Conservation (phyloP, 2,329 filamentous ascomycete species). For the Aspergillus vadensis region DNA sequence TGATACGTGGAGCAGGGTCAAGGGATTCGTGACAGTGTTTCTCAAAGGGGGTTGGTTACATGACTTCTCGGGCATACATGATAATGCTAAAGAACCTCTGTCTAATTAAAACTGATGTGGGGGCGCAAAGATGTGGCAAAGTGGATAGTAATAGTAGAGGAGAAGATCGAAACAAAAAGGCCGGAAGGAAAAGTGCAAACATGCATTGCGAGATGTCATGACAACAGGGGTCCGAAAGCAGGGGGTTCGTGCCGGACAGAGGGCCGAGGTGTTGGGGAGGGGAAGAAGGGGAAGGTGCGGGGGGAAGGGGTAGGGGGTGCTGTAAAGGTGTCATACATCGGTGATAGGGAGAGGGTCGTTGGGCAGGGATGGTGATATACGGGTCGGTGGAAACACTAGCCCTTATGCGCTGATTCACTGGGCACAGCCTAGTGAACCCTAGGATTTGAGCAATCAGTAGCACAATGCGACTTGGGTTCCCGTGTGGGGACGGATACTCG, state of each 20-base stretch:
- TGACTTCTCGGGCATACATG: slow-evolving; percentile 47
- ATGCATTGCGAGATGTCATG: slow-evolving; percentile 23
- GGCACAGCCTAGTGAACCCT: background rate
- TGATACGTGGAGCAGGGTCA: slow-evolving; percentile 20
- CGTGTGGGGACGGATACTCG: slow-evolving; percentile 11
- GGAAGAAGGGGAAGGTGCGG: background rate
- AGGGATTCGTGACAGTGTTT: slow-evolving; percentile 37
- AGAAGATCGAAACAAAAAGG: slow-evolving; percentile 15
- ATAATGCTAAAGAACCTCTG: slow-evolving; percentile 39
- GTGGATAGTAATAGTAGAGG: slow-evolving; percentile 18
- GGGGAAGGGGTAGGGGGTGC: slow-evolving; percentile 9
- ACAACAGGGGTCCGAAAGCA: slow-evolving; percentile 24
- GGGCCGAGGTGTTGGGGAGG: slow-evolving; percentile 7
- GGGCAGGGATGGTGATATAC: background rate
- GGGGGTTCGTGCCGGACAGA: slow-evolving; percentile 8
- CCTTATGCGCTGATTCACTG: background rate
- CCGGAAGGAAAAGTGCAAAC: slow-evolving; percentile 16
- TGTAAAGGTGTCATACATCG: slow-evolving; percentile 1
- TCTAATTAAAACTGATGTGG: slow-evolving; percentile 41
- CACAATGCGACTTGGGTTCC: slow-evolving; percentile 10
- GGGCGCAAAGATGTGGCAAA: slow-evolving; percentile 10
- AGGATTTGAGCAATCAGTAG: slow-evolving; percentile 14
- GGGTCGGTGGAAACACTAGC: background rate
- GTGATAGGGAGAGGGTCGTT: slow-evolving; percentile 1
- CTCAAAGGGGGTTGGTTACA: slow-evolving; percentile 37